A percentile compares a stretch with the other conserved stretches of the same genome.
Evolutionary conservation across 1,284 basidiomycete species (phyloP).

Genomic region (Ganoderma lingzhi): DNA sequence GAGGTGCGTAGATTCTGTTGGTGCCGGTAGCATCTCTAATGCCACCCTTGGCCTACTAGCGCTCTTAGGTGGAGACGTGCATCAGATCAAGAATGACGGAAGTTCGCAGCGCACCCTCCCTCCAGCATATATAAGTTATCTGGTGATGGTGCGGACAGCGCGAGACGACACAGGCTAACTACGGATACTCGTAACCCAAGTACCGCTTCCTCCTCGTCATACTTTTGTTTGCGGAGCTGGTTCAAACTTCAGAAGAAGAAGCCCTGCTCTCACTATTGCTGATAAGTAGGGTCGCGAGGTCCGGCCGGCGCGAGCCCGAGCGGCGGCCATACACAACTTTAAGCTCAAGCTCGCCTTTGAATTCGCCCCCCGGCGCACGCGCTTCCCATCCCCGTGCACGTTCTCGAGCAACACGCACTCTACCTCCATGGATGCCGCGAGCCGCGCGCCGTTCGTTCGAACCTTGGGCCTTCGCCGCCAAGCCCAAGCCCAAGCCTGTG

Average conservation of each 20-base stretch:
- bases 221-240: neutral
- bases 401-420: neutral
- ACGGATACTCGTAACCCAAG: too few species aligned
- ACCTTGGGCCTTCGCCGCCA: neutral
- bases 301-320: too few species aligned
- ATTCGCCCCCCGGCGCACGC: neutral
- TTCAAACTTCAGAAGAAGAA: neutral
- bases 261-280: too few species aligned
- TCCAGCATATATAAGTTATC: neutral
- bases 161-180: neutral
- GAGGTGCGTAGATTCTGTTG: neutral
- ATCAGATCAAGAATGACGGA: neutral
- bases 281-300: too few species aligned
- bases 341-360: constrained; percentile 1
- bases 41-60: neutral
- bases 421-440: neutral
- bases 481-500: neutral
- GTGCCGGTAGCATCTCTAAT: neutral
- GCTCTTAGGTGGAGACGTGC: neutral
- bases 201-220: neutral
- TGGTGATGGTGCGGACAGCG: neutral
- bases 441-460: neutral
- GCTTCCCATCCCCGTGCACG: neutral
- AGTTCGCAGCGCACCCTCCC: neutral
- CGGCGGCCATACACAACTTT: neutral